These are phyloP conservation scores for Danielia reshetovae DNA, from an alignment of 805 yeast species.

Conservation along the genomic window DNA sequence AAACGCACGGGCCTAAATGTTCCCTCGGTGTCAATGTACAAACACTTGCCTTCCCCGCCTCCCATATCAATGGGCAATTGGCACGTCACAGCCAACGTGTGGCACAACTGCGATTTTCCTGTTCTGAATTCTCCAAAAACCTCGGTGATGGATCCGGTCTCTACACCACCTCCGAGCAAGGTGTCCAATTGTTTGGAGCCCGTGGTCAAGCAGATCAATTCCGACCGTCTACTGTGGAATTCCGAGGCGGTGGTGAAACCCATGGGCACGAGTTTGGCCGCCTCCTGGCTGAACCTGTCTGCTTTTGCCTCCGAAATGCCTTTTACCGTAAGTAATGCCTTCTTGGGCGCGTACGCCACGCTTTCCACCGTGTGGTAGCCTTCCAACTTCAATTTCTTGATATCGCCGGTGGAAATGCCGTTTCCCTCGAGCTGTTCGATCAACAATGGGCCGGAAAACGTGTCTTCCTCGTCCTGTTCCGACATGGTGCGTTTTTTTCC, in stretches of 20 bases:
- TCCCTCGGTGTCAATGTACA: conserved; percentile 95
- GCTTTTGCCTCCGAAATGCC: conserved; percentile 97
- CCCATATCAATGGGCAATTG: conserved; percentile 96
- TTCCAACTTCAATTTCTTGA: conserved; percentile 73
- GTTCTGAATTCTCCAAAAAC: conserved; percentile 97
- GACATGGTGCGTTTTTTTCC: conserved; percentile 10
- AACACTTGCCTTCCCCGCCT: conserved; percentile 97
- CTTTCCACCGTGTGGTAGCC: conserved; percentile 90
- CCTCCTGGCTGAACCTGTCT: conserved; percentile 75
- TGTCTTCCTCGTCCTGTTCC: conserved; percentile 43
- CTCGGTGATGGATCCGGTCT: conserved; percentile 96
- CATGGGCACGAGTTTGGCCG: conserved; percentile 84
- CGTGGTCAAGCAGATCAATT: conserved; percentile 87
- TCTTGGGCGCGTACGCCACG: conserved; percentile 88
- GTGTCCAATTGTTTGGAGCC: conserved; percentile 95
- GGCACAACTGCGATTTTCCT: conserved; percentile 96
- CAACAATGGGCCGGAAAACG: conserved; percentile 54
- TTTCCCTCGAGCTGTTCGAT: conserved; percentile 64
- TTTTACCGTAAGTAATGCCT: conserved; percentile 69
- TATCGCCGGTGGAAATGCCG: conserved; percentile 78
- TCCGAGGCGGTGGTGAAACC: conserved; percentile 98
- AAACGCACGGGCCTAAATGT: conserved; percentile 92
- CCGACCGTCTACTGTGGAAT: conserved; percentile 84
- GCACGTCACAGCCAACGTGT: conserved; percentile 93
- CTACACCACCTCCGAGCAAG: conserved; percentile 92